Percentiles rank a stretch among this genome's conserved stretches.
Conservation (phyloP, 306 rosid genomes). For the Corylus avellana region DNA sequence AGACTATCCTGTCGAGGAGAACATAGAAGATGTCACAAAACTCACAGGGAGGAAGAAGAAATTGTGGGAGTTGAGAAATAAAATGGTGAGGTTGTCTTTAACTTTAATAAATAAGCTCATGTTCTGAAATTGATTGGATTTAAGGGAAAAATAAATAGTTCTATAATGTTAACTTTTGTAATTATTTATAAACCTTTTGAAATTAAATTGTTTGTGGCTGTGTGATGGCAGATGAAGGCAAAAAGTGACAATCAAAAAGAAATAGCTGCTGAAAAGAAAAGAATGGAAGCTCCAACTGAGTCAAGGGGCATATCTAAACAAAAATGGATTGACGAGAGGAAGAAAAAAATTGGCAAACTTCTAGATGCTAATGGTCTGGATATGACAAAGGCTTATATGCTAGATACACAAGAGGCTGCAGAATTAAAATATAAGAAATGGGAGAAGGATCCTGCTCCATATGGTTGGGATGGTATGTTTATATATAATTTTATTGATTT, state of each 20-base stretch:
- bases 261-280: constrained; percentile 88
- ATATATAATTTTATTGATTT: neutral
- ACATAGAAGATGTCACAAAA: constrained; percentile 32
- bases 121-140: neutral
- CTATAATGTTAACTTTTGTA: constrained; percentile 8
- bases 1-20: constrained; percentile 45
- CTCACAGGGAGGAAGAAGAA: constrained; percentile 81
- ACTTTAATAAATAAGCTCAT: neutral
- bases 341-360: constrained; percentile 89
- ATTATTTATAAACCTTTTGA: neutral
- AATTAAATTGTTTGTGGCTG: neutral
- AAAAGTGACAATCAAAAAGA: constrained; percentile 86
- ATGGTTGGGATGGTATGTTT: constrained; percentile 91
- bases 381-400: constrained; percentile 82
- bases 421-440: constrained; percentile 89
- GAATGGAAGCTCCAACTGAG: constrained; percentile 89
- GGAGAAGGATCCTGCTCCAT: constrained; percentile 98
- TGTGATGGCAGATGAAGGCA: constrained; percentile 67
- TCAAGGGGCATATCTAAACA: constrained; percentile 95
- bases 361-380: constrained; percentile 95
- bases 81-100: constrained; percentile 59
- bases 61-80: constrained; percentile 79
- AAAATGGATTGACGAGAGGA: constrained; percentile 96
- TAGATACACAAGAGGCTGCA: constrained; percentile 92
- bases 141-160: neutral